Evolutionary conservation across 2,329 filamentous ascomycete genomes (phyloP).

Genomic region (Calonectria ilicicola): DNA sequence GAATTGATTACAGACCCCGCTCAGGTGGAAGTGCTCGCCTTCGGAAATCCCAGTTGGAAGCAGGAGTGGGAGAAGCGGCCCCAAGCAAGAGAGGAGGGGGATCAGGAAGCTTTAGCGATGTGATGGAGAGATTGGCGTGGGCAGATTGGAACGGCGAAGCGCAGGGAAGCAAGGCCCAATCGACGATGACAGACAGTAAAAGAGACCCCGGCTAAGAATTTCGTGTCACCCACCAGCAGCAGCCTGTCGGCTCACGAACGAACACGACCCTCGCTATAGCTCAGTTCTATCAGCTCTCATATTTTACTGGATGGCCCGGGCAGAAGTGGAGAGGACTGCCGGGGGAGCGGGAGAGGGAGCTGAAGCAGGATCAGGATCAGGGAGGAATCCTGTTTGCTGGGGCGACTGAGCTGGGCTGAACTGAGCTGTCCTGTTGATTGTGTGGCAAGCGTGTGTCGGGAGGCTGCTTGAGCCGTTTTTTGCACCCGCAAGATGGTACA

Average conservation of each 20-base stretch:
- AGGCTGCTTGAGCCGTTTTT: neutral
- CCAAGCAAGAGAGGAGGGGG: neutral
- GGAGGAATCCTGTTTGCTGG: no score
- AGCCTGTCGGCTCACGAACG: conserved; percentile 20
- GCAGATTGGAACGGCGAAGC: neutral
- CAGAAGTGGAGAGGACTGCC: conserved; percentile 15
- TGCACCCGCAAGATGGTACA: neutral
- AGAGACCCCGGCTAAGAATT: conserved; percentile 9
- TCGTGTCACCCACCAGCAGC: conserved; percentile 14
- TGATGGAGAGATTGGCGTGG: conserved; percentile 4
- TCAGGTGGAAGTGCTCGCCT: neutral
- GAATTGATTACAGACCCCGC: neutral
- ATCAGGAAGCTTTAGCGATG: neutral
- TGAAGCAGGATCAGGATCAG: neutral
- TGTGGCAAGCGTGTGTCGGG: neutral
- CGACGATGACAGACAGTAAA: conserved; percentile 4
- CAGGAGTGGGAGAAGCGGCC: neutral
- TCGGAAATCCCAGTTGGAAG: neutral
- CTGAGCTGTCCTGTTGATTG: neutral
- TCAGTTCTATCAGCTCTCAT: conserved; percentile 29
- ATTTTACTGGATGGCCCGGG: conserved; percentile 22
- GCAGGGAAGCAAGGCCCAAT: conserved; percentile 15
- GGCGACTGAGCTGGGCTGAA: neutral
- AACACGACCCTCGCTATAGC: conserved; percentile 23
- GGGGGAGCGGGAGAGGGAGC: neutral